These are phyloP conservation scores for Arctium minus DNA, from an alignment of 129 eudicot genomes.

Conservation along the genomic window DNA sequence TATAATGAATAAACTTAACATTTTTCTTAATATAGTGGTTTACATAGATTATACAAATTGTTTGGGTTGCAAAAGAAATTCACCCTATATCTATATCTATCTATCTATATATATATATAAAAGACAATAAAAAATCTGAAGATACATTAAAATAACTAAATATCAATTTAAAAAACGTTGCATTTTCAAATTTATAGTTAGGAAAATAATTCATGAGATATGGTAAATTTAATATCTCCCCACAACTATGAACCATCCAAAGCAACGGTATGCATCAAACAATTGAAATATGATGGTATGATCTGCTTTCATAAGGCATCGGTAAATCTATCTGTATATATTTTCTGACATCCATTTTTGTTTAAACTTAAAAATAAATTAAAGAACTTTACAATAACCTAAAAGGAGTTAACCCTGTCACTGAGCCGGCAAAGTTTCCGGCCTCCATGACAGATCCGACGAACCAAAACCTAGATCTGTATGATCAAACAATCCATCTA, in stretches of 20 bases:
- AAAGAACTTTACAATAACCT: conserved; percentile 30
- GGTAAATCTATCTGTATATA: background rate
- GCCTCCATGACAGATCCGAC: conserved; percentile 48
- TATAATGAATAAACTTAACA: no score
- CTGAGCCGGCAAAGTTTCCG: conserved; percentile 65
- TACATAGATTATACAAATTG: no score
- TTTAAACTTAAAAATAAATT: conserved; percentile 3
- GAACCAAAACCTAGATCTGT: conserved; percentile 72
- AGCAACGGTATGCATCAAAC: background rate
- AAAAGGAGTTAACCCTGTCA: conserved; percentile 17
- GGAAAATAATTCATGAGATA: background rate
- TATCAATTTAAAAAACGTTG: background rate
- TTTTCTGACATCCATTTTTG: background rate
- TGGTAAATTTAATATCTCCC: background rate
- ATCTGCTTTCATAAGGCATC: background rate
- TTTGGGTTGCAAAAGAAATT: no score
- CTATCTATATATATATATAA: no score
- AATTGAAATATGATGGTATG: background rate
- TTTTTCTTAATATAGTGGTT: no score
- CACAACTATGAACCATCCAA: background rate
- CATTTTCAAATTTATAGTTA: background rate
- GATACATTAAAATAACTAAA: no score
- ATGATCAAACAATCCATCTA: conserved; percentile 81
- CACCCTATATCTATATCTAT: no score
- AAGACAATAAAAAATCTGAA: no score